These are phyloP conservation scores for Hamigera avellanea DNA, from an alignment of 495 filamentous ascomycete species.

Conservation along the genomic window DNA sequence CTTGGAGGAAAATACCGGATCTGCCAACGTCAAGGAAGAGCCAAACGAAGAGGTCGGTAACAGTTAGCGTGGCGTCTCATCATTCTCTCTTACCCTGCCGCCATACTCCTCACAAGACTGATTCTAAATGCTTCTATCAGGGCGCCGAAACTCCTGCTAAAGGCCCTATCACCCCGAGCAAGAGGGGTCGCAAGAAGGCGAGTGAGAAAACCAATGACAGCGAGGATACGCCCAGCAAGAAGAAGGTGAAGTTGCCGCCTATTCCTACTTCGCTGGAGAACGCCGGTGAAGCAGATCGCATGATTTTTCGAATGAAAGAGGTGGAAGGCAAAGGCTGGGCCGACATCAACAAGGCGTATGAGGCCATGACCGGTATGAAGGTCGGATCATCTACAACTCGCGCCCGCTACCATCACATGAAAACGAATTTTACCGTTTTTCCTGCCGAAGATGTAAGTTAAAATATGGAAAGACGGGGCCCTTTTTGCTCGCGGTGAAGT, in stretches of 20 bases:
- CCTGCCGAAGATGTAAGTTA: constrained; percentile 10
- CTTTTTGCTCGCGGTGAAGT: not conserved
- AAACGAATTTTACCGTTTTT: constrained; percentile 12
- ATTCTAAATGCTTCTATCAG: no score
- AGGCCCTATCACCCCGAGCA: not conserved
- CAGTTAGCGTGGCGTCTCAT: no score
- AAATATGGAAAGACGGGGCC: not conserved
- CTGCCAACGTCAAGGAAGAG: no score
- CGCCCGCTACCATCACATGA: constrained; percentile 12
- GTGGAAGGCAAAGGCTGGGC: constrained; percentile 8
- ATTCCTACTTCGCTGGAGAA: constrained; percentile 9
- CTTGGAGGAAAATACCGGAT: no score
- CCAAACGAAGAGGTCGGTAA: no score
- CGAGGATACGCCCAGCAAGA: constrained; percentile 1
- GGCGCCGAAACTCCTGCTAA: not conserved
- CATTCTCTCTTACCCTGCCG: no score
- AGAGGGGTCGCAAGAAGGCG: constrained; percentile 1
- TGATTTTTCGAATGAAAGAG: constrained; percentile 13
- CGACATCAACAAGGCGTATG: constrained; percentile 9
- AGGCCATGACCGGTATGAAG: constrained; percentile 5
- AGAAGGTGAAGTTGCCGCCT: constrained; percentile 1
- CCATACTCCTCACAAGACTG: no score
- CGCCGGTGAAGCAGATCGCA: constrained; percentile 1
- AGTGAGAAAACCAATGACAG: not conserved
- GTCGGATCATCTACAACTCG: constrained; percentile 6